phyloP scores from a whole-genome alignment of 164 flowering plant species.

The Sextonia rubra region DNA sequence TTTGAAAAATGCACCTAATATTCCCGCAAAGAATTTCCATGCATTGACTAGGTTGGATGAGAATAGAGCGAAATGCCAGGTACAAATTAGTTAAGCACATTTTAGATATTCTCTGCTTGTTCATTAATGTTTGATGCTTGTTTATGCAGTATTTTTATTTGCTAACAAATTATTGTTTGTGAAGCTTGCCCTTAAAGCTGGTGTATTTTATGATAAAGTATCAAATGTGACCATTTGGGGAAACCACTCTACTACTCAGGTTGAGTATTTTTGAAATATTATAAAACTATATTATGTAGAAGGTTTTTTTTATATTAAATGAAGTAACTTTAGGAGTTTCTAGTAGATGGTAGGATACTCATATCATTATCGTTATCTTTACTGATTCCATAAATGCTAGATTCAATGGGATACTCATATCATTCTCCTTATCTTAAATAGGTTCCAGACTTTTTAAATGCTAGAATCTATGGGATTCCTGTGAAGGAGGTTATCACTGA shows the following conservation, averaged over 20 bases:
- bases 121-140: neutral
- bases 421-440: conserved; percentile 19
- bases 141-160: neutral
- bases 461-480: conserved; percentile 73
- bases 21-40: conserved; percentile 92
- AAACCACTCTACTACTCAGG: conserved; percentile 99
- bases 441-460: conserved; percentile 98
- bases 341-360: neutral
- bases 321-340: neutral
- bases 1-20: conserved; percentile 89
- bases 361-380: neutral
- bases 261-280: conserved; percentile 15
- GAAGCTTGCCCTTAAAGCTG: conserved; percentile 96
- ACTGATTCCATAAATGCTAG: conserved; percentile 93
- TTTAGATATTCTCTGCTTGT: neutral
- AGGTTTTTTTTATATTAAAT: neutral
- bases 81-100: conserved; percentile 11
- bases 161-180: conserved; percentile 13
- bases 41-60: conserved; percentile 95
- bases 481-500: conserved; percentile 88
- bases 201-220: conserved; percentile 92
- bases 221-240: conserved; percentile 98
- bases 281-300: neutral
- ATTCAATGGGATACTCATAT: conserved; percentile 45
- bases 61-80: conserved; percentile 98